Conservation (phyloP, 352 stramenopile genomes). For the Pseudoperonospora humuli region DNA sequence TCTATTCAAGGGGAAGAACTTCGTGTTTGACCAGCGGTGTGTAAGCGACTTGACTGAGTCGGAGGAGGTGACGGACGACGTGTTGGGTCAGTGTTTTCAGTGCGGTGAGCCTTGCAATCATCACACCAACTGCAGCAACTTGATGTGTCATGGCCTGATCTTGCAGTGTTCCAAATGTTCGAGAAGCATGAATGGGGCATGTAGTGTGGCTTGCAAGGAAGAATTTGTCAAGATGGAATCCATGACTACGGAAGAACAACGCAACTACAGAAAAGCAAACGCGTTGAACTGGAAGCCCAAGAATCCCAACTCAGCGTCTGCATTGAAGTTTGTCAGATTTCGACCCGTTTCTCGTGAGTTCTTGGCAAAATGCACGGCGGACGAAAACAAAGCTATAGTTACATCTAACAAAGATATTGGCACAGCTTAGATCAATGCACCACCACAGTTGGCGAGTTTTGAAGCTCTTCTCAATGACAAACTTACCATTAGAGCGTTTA, state of each 20-base stretch:
- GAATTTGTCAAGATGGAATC: slow-evolving; percentile 47
- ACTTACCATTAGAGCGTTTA: background rate
- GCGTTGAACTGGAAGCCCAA: slow-evolving; percentile 40
- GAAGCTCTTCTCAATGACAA: slow-evolving; percentile 11
- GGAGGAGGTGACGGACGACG: slow-evolving; percentile 48
- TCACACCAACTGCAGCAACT: slow-evolving; percentile 47
- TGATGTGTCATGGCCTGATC: slow-evolving; percentile 54
- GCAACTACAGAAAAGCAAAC: slow-evolving; percentile 50
- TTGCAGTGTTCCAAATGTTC: slow-evolving; percentile 47
- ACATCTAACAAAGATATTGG: background rate
- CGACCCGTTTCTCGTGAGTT: slow-evolving; percentile 28
- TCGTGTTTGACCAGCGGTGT: slow-evolving; percentile 74
- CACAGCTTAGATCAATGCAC: background rate
- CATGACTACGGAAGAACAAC: slow-evolving; percentile 43
- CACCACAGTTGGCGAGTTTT: slow-evolving; percentile 7
- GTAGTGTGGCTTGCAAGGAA: slow-evolving; percentile 41
- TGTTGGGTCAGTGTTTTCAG: slow-evolving; percentile 57
- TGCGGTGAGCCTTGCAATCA: slow-evolving; percentile 45
- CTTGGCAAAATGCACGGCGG: too few relatives aligned
- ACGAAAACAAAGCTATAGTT: background rate
- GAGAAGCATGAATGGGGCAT: slow-evolving; percentile 28
- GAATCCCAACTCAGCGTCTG: slow-evolving; percentile 42
- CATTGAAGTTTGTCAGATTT: slow-evolving; percentile 46
- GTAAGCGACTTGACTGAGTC: slow-evolving; percentile 29
- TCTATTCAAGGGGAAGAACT: slow-evolving; percentile 54